Conservation (phyloP, 345 rosid species). For the Orychophragmus violaceus region DNA sequence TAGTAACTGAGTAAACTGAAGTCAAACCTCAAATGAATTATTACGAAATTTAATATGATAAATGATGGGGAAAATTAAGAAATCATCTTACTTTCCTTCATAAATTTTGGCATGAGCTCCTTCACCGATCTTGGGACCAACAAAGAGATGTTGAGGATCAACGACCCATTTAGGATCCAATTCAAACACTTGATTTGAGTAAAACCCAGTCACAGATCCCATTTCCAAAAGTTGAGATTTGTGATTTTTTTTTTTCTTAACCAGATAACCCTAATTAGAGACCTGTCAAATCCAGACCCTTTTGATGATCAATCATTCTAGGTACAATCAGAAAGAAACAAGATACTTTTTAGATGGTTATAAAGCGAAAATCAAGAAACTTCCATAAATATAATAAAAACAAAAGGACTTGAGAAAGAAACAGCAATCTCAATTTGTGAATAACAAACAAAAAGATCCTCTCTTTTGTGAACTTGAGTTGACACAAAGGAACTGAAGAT, state of each 20-base stretch:
- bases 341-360: neutral
- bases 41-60: neutral
- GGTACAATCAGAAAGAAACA: neutral
- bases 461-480: neutral
- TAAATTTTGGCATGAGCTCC: constrained; percentile 98
- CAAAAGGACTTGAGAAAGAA: neutral
- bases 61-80: neutral
- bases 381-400: constrained; percentile 13
- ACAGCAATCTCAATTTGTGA: constrained; percentile 7
- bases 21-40: neutral
- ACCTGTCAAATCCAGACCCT: constrained; percentile 14
- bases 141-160: constrained; percentile 82
- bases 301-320: constrained; percentile 22
- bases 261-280: neutral
- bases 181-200: constrained; percentile 45
- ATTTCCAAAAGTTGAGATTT: constrained; percentile 26
- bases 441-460: neutral
- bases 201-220: constrained; percentile 73
- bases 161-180: constrained; percentile 78
- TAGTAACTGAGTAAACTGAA: neutral
- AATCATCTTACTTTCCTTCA: constrained; percentile 88
- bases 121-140: constrained; percentile 98
- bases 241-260: neutral
- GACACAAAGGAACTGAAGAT: constrained; percentile 20
- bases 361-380: constrained; percentile 26